Percentiles rank a stretch among this genome's conserved stretches.
Conservation (phyloP, 352 stramenopile species). For the Phytophthora uliginosa region DNA sequence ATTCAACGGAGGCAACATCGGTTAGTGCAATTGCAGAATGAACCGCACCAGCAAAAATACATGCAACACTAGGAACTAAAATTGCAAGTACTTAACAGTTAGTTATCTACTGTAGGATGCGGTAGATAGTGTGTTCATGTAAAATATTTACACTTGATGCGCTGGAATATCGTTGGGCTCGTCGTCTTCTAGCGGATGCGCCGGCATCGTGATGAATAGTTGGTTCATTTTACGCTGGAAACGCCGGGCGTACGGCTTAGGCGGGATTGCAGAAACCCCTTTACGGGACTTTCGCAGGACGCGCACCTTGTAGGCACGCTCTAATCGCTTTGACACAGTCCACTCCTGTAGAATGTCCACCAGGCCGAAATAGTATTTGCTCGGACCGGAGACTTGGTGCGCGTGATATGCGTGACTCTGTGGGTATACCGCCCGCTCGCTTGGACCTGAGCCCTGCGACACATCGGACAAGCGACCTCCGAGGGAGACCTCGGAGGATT, state of each 20-base stretch:
- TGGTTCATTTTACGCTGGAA: constrained; percentile 91
- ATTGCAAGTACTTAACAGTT: not conserved
- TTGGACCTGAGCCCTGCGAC: constrained; percentile 4
- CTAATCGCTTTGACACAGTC: constrained; percentile 81
- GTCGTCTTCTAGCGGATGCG: constrained; percentile 45
- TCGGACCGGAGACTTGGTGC: constrained; percentile 86
- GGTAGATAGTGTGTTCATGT: constrained; percentile 4
- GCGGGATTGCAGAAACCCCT: constrained; percentile 81
- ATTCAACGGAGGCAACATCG: constrained; percentile 58
- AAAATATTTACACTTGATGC: constrained; percentile 37
- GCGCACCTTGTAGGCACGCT: constrained; percentile 88
- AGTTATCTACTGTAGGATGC: too few relatives aligned
- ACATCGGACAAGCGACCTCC: constrained; percentile 25
- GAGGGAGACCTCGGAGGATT: constrained; percentile 36
- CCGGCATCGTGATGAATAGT: constrained; percentile 72
- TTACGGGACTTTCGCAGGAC: constrained; percentile 77
- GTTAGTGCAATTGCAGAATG: constrained; percentile 2
- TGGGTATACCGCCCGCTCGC: constrained; percentile 38
- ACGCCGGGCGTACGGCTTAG: constrained; percentile 74
- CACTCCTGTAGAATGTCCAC: constrained; percentile 93
- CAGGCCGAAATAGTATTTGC: constrained; percentile 91
- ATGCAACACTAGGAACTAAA: not conserved
- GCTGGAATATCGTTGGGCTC: constrained; percentile 33
- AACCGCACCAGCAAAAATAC: not conserved
- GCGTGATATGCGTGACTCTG: constrained; percentile 70